Percentiles rank a stretch among this genome's conserved stretches.
Conservation (phyloP, 495 filamentous ascomycete species). For the Aspergillus baeticus region DNA sequence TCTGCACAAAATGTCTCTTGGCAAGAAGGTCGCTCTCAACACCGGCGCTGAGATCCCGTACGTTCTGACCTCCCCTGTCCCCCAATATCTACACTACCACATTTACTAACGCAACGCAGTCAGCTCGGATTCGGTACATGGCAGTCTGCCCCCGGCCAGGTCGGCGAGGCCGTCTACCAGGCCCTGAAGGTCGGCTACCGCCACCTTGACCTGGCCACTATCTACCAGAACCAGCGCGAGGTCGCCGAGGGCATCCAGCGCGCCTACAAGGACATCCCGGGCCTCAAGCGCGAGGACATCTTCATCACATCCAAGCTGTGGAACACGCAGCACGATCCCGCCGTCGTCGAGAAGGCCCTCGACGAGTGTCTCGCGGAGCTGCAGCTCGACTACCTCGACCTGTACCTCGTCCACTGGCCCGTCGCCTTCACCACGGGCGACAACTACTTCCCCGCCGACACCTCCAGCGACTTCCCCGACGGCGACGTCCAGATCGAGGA, state of each 20-base stretch:
- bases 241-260: constrained; percentile 45
- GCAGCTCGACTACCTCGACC: constrained; percentile 50
- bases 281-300: constrained; percentile 50
- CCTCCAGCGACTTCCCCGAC: constrained; percentile 33
- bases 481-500: constrained; percentile 46
- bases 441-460: constrained; percentile 43
- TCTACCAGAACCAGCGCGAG: constrained; percentile 52
- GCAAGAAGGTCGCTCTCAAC: constrained; percentile 45
- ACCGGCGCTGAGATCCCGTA: constrained; percentile 45
- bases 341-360: constrained; percentile 44
- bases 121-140: constrained; percentile 56
- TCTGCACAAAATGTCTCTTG: constrained; percentile 43
- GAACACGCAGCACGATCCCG: constrained; percentile 50
- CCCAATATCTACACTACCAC: not conserved
- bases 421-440: constrained; percentile 45
- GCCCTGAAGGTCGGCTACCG: constrained; percentile 56
- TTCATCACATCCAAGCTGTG: constrained; percentile 54
- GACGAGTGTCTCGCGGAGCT: constrained; percentile 49
- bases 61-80: constrained; percentile 1
- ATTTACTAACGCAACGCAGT: constrained; percentile 24
- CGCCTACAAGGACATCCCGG: constrained; percentile 45
- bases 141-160: constrained; percentile 53
- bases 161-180: constrained; percentile 51
- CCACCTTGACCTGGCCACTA: constrained; percentile 50
- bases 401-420: constrained; percentile 55